Percentiles rank a stretch among this genome's conserved stretches.
Evolutionary conservation across 257 asterid species (phyloP).

Genomic region (Sherardia arvensis): DNA sequence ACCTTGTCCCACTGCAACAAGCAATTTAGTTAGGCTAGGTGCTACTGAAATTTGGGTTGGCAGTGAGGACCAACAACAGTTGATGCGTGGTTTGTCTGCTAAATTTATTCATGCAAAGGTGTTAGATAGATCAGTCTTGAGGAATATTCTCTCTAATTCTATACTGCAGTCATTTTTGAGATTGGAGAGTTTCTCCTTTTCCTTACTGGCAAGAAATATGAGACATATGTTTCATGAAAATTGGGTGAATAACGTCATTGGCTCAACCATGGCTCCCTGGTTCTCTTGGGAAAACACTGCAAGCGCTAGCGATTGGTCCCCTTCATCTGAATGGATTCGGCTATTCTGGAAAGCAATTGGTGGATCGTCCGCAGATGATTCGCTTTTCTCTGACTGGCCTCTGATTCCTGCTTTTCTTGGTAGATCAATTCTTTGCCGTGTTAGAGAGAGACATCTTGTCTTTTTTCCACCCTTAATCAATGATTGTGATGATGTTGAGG

Average conservation of each 20-base stretch:
- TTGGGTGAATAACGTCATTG: conserved; percentile 67
- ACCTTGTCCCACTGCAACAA: conserved; percentile 82
- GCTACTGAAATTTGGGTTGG: conserved; percentile 74
- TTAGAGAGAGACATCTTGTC: conserved; percentile 68
- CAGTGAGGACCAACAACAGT: conserved; percentile 60
- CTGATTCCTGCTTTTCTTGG: conserved; percentile 95
- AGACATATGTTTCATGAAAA: conserved; percentile 59
- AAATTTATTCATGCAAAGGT: conserved; percentile 81
- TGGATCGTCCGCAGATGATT: conserved; percentile 54
- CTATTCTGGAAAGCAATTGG: conserved; percentile 76
- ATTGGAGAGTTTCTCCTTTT: conserved; percentile 60
- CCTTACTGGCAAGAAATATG: conserved; percentile 69
- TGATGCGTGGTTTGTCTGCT: conserved; percentile 58
- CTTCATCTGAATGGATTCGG: conserved; percentile 81
- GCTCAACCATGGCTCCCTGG: conserved; percentile 78
- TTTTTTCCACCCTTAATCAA: conserved; percentile 53
- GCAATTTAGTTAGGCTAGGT: conserved; percentile 56
- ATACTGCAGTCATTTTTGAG: conserved; percentile 55
- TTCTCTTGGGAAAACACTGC: conserved; percentile 78
- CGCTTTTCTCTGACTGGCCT: conserved; percentile 94
- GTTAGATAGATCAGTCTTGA: conserved; percentile 65
- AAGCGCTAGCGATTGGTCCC: conserved; percentile 61
- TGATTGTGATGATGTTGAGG: conserved; percentile 28
- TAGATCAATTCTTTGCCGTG: conserved; percentile 84
- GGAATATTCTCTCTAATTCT: conserved; percentile 47